Evolutionary conservation across 2,329 filamentous ascomycete species (phyloP), one percentile per base, ranked within the genome.

Genomic region (Falciphora oryzae): DNA sequence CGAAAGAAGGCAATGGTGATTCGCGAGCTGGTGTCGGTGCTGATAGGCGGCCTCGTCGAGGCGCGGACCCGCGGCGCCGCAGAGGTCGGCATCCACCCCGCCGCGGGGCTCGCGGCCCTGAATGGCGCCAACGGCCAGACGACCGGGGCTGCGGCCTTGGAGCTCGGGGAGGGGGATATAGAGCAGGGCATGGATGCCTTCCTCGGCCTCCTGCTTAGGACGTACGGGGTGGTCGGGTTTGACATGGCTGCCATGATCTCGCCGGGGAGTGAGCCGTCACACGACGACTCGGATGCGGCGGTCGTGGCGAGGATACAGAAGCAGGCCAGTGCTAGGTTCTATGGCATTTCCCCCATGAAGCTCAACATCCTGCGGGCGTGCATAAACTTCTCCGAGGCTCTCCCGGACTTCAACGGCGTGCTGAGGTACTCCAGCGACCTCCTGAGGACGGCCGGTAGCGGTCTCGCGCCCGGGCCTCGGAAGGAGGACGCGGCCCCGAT

Each of bases 31-130:
- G 84, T 99, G 11, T 89, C 88, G 4, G 88, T 93, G 22, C 81
- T 98, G 57, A 91, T 96, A 63, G 89, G 89, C 44, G 93, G 91
- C 3, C 82, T 99, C 11, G 89, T 97, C 5, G 92, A 97, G 75
- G 95, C 95, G 22, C 86, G 95, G 56, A 97, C 96, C 60, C 85
- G 94, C 61, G 94, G 94, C 38, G 95, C 95, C 57, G 93, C 95
- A n/a, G 95, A 98, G 73, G 91, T 95, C 71, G 95, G 94, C 4
- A 92, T 99, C 50, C 94, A 98, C 76, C 95, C 95, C 57, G 94
- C 94, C 25, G 92, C 94, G 13, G 93, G 92, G 0, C 79, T 97
- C 62, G 88, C 92, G 31, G 88, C 89, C 16, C 79, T 95, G 35
- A 89, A 87, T 68, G 79, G 84, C 14, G 75, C 78, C 3, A 79